Evolutionary conservation across 192 early-diverging fungal species (phyloP), one percentile per base, ranked within the genome.

Genomic region (Coemansia sp.): DNA sequence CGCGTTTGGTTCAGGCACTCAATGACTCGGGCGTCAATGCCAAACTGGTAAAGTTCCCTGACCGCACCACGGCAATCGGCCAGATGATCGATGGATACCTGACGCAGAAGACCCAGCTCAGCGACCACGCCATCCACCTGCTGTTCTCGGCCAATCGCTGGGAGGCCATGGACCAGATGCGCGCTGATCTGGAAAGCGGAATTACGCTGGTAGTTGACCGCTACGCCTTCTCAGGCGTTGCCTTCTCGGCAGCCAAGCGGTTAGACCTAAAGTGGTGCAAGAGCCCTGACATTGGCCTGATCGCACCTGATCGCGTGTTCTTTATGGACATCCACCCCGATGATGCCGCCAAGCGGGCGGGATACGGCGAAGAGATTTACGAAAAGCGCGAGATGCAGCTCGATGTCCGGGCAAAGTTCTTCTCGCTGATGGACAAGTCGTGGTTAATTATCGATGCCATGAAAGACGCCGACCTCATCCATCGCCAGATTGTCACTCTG

Each of bases 81-180:
- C 72, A 88, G 38, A 89, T 97, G 82, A 95, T 99, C 49, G 81
- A 97, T 67, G 80, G 73, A 2, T 95, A 99, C 65, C 82, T 99
- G 61, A 85, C 86, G 49, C 84, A 88, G 37, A 68, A 81, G 17
- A 66, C 74, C 27, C 83, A 91, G 27, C 74, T 96, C 21, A 89
- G 90, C 72, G 92, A 94, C 68, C 85, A 87, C 52, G 89, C 92
- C 11, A 84, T 95, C 27, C 97, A 99, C 69, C 68, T 98, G 14
- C 78, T 99, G 31, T 99, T 99, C 74, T 94, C 94, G 12, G 94
- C 93, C 3, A 99, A 99, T 82, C 85, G 97, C 38, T 97, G 93
- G 91, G 95, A 96, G 71, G 87, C 88, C 16, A 89, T 90, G 89
- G 69, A 83, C 21, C 54, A 74, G 8, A 85, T 97, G 75, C 82